Evolutionary conservation across 2,329 filamentous ascomycete genomes (phyloP).

Genomic region (Xylariaceae sp.): DNA sequence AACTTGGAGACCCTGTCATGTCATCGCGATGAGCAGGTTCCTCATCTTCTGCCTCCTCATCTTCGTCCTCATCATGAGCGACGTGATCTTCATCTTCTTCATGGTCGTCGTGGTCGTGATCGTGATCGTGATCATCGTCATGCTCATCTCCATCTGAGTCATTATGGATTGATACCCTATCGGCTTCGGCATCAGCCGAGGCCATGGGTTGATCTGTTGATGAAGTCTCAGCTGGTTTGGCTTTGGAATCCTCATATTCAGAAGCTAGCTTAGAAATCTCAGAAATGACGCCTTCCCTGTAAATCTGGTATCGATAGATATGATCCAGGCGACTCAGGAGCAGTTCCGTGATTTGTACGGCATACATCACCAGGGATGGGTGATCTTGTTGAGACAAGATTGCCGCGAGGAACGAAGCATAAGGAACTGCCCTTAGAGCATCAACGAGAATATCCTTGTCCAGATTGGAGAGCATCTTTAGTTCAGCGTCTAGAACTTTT

Average conservation of each 20-base stretch:
- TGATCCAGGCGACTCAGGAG: conserved; percentile 76
- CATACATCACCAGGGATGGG: conserved; percentile 75
- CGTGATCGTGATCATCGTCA: conserved; percentile 9
- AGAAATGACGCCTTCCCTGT: conserved; percentile 89
- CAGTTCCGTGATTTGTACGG: conserved; percentile 83
- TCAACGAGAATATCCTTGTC: conserved; percentile 79
- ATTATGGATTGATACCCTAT: conserved; percentile 37
- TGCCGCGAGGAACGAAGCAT: conserved; percentile 90
- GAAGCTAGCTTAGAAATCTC: conserved; percentile 79
- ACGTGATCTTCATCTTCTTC: conserved; percentile 47
- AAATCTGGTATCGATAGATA: conserved; percentile 93
- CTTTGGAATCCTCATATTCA: conserved; percentile 37
- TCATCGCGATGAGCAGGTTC: conserved; percentile 44
- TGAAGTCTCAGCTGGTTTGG: conserved; percentile 29
- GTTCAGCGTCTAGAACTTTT: conserved; percentile 89
- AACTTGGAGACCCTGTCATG: conserved; percentile 63
- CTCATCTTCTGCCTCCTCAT: conserved; percentile 50
- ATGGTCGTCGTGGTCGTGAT: conserved; percentile 25
- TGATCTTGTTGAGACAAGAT: conserved; percentile 96
- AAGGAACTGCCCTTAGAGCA: conserved; percentile 79
- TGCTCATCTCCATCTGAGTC: conserved; percentile 41
- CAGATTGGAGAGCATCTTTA: conserved; percentile 97
- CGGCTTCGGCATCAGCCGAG: conserved; percentile 34
- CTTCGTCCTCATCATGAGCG: conserved; percentile 43
- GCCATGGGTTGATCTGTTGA: conserved; percentile 28